Evolutionary conservation across 2,329 filamentous ascomycete species (phyloP), one percentile per base, ranked within the genome.

Genomic region (Ampelomyces quisqualis): DNA sequence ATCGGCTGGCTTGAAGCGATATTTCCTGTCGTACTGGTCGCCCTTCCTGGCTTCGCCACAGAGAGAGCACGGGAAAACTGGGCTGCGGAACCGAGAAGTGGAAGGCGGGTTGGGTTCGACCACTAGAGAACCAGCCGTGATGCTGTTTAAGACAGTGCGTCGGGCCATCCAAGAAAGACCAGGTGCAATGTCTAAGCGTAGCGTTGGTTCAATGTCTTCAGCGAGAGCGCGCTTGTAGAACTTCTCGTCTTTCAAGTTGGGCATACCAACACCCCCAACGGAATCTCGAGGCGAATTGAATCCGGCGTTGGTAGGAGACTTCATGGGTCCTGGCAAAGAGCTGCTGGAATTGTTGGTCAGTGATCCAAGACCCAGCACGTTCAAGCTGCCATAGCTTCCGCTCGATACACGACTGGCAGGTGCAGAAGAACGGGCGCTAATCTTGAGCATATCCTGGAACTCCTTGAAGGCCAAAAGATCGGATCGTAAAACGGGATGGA

Each of bases 181-280:
- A 0, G 93, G 93, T 0, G 93, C 90, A 2, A 82, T 79, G 65
- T 98, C 93, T 3, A 98, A 79, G 28, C 93, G 84, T 7, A 98
- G 73, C 0, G 93, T 95, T 0, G 93, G 93, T 64, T 98, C 93
- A 41, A 98, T 88, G 61, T 98, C 93, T 67, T 98, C 93, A 14
- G 81, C 78, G 18, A 97, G 70, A 5, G 84, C 84, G 32, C 93
- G 84, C 72, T 97, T 97, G 73, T 91, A 98, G 64, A 97, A 98
- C 51, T 86, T 88, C 19, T 86, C 88, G 41, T 97, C 93, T 62
- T 93, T 95, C 27, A 98, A 72, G 4, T 84, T 82, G 3, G 80
- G 82, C 22, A 80, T 59, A 2, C 45, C 45, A 14, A 47, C 40
- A 14, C 47, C 46, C 18, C 45, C 40, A n/a, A 52, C 40, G 14